Percentiles rank a stretch among this genome's conserved stretches.
Conservation (phyloP, 192 early-diverging fungal species). For the Thamnidium elegans region DNA sequence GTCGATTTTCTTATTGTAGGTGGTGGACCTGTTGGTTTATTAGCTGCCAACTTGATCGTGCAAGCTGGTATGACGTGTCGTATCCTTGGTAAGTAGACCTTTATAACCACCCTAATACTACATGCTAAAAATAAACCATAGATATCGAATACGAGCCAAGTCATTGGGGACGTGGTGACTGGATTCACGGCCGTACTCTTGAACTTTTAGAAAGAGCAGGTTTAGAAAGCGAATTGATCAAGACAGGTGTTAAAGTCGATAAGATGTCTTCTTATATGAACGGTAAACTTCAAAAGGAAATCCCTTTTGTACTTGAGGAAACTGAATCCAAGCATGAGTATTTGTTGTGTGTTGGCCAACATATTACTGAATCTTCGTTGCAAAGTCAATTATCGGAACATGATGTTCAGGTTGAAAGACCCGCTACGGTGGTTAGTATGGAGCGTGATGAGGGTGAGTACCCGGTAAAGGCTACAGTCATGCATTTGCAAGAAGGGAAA, state of each 20-base stretch:
- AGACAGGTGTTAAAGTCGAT: slow-evolving; percentile 24
- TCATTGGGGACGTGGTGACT: slow-evolving; percentile 35
- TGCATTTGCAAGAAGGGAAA: slow-evolving; percentile 8
- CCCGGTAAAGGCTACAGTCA: slow-evolving; percentile 22
- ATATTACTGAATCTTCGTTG: slow-evolving; percentile 31
- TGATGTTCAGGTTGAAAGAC: slow-evolving; percentile 30
- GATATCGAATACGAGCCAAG: slow-evolving; percentile 33
- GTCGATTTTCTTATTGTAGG: slow-evolving; percentile 34
- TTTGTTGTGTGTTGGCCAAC: slow-evolving; percentile 33
- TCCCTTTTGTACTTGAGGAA: slow-evolving; percentile 26
- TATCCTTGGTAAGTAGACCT: slow-evolving; percentile 24
- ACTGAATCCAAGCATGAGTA: slow-evolving; percentile 29
- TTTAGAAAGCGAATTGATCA: slow-evolving; percentile 19
- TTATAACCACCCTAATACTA: not conserved
- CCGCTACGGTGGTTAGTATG: slow-evolving; percentile 21
- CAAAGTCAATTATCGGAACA: slow-evolving; percentile 21
- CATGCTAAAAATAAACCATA: not conserved
- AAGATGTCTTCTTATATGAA: slow-evolving; percentile 22
- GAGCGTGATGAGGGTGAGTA: slow-evolving; percentile 8
- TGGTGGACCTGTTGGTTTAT: slow-evolving; percentile 34
- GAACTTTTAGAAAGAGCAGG: slow-evolving; percentile 26
- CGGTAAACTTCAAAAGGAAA: slow-evolving; percentile 8
- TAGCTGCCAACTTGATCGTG: slow-evolving; percentile 22
- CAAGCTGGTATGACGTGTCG: slow-evolving; percentile 22
- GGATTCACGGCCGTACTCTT: slow-evolving; percentile 32